phyloP scores from a whole-genome alignment of 177 flowering plant genomes.

The Telopea speciosissima region DNA sequence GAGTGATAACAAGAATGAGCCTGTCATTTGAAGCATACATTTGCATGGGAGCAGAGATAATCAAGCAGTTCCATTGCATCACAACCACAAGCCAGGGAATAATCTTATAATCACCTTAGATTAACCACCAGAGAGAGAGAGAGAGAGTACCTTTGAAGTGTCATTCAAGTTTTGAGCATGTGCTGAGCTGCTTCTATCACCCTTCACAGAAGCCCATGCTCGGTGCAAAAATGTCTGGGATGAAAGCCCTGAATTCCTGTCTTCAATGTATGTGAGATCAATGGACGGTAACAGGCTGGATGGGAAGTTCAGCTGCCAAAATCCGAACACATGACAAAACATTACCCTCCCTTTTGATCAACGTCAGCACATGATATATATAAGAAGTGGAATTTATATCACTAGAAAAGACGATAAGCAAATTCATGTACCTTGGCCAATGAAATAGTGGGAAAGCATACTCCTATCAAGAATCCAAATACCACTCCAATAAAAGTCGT shows the following conservation, averaged over 20 bases:
- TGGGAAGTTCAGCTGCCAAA: slow-evolving; percentile 46
- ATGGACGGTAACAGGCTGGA: slow-evolving; percentile 34
- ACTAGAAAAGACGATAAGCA: background rate
- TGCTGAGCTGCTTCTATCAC: slow-evolving; percentile 19
- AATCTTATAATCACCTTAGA: background rate
- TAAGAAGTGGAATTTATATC: background rate
- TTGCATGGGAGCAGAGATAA: background rate
- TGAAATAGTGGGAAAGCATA: slow-evolving; percentile 49
- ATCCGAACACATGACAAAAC: slow-evolving; percentile 3
- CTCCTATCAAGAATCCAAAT: slow-evolving; percentile 76
- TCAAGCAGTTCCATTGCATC: background rate
- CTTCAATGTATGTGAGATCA: slow-evolving; percentile 31
- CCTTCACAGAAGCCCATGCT: slow-evolving; percentile 19
- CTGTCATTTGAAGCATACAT: background rate
- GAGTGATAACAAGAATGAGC: background rate
- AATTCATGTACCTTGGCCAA: slow-evolving; percentile 45
- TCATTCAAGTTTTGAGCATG: slow-evolving; percentile 22
- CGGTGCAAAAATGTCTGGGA: slow-evolving; percentile 20
- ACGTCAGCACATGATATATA: background rate
- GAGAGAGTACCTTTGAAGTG: slow-evolving; percentile 39
- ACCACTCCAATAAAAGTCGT: slow-evolving; percentile 57
- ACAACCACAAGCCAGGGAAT: background rate
- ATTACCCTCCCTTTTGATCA: slow-evolving; percentile 1
- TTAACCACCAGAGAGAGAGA: background rate
- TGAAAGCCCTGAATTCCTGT: slow-evolving; percentile 22